Evolutionary conservation across 1,284 basidiomycete species (phyloP).

Genomic region (Ceratobasidium sp.): DNA sequence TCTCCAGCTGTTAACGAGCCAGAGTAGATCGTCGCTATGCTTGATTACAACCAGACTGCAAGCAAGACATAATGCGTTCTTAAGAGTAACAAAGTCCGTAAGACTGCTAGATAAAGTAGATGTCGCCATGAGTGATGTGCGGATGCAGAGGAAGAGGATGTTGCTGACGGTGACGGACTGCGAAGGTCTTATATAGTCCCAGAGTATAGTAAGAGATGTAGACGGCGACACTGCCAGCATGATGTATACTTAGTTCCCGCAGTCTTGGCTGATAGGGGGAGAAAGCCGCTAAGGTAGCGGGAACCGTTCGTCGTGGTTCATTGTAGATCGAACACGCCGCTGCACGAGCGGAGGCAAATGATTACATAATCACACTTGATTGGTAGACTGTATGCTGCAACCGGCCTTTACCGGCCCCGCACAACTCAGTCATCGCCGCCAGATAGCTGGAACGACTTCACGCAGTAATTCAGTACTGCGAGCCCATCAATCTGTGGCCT

Average conservation of each 20-base stretch:
- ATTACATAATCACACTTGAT: not conserved
- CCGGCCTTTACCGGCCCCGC: not conserved
- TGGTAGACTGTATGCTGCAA: not conserved
- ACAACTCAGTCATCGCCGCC: not conserved
- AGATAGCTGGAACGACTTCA: not conserved
- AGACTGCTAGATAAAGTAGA: not conserved
- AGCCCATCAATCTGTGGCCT: not conserved
- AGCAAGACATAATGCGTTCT: slow-evolving; percentile 4
- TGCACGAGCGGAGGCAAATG: not conserved
- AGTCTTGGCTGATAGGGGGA: not conserved
- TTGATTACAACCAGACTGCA: slow-evolving; percentile 3
- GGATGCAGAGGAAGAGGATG: not conserved
- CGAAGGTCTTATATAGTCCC: not conserved
- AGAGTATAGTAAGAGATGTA: not conserved
- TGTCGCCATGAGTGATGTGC: not conserved
- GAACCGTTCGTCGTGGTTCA: not conserved
- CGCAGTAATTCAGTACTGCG: not conserved
- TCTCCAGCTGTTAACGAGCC: slow-evolving; percentile 9
- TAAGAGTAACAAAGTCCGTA: not conserved
- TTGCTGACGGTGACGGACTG: not conserved
- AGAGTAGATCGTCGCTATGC: not conserved
- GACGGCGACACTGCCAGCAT: not conserved
- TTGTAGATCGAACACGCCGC: not conserved
- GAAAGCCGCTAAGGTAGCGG: not conserved
- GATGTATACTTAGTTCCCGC: not conserved